Percentiles rank a stretch among this genome's conserved stretches.
Conservation (phyloP, 257 asterid species). For the Cordia subcordata region DNA sequence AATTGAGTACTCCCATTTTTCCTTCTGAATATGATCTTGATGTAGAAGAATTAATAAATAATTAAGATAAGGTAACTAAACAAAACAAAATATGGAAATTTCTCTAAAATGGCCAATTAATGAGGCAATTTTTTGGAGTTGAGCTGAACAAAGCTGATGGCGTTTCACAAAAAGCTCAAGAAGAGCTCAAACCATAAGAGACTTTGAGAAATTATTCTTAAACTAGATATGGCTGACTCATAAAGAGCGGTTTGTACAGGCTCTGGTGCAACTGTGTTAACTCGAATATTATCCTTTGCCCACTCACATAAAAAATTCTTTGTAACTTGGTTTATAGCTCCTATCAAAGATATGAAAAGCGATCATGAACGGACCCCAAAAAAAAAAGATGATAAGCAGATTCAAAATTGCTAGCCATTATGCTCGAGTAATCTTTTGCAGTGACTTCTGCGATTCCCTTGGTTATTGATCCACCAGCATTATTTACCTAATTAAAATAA, state of each 20-base stretch:
- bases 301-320: conserved; percentile 7
- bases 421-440: conserved; percentile 28
- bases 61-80: too few species aligned
- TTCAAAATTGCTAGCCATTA: conserved; percentile 38
- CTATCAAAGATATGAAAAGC: neutral
- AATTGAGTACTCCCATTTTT: too few species aligned
- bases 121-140: too few species aligned
- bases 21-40: neutral
- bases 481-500: conserved; percentile 22
- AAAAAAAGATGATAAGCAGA: conserved; percentile 29
- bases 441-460: conserved; percentile 27
- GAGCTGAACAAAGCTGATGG: too few species aligned
- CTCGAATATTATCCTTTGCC: conserved; percentile 7
- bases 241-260: neutral
- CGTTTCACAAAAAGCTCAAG: too few species aligned
- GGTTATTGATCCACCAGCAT: conserved; percentile 27
- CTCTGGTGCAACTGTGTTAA: conserved; percentile 1
- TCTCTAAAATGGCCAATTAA: too few species aligned
- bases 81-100: too few species aligned
- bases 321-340: conserved; percentile 10
- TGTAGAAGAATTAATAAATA: too few species aligned
- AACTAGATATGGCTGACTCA: neutral
- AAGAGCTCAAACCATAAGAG: too few species aligned
- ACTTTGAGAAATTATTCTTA: too few species aligned
- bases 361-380: too few species aligned